Base-by-base conservation (phyloP, 2,329 filamentous ascomycete species). In the Botrytis fragariae region DNA sequence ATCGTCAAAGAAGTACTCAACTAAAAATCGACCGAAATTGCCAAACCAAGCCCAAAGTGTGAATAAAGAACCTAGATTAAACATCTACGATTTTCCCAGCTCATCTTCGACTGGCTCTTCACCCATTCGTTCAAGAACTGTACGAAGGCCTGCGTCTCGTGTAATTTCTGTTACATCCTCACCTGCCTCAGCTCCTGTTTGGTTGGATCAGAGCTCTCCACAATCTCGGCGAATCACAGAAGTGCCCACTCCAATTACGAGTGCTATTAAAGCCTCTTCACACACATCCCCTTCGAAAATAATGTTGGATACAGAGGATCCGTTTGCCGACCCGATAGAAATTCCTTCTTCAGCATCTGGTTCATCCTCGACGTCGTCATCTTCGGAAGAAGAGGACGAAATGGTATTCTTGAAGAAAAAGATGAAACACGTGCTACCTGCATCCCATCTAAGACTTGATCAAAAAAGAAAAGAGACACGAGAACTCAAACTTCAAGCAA, bases 381-480 rank as follows among this genome's bases (percentile, higher is more conserved):
- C 79, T 60, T 78, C 78, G 39, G 77, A 80, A 42, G 79, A 81
- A 51, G 77, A 76, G 9, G 59, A 79, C 32, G 72, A 77, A 59
- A 75, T 81, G 48, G 78, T 78, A 5, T 76, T 75, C 54, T 73
- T 80, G 20, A 74, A 77, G 20, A 80, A 76, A 73, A 81, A 75
- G 68, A 88, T 91, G 65, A 85, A 85, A 71, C 89, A 89, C 35
- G 89, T 91, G 12, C 84, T 91, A 62, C 90, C 90, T 57, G 90
- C 90, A n/a, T 92, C 90, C 9, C 91, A 89, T 87, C 84, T 91
- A 72, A 86, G 89, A 60, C 80, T 92, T 37, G 88, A 91, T 77
- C 86, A 87, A 73, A 83, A 85, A 72, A 79, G 81, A 78, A 76
- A 73, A 83, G 81, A 72, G 78, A 77, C 51, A 75, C 79, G 69